These are phyloP conservation scores for Drechslera avenae DNA, from an alignment of 2,329 filamentous ascomycete species.

Conservation along the genomic window DNA sequence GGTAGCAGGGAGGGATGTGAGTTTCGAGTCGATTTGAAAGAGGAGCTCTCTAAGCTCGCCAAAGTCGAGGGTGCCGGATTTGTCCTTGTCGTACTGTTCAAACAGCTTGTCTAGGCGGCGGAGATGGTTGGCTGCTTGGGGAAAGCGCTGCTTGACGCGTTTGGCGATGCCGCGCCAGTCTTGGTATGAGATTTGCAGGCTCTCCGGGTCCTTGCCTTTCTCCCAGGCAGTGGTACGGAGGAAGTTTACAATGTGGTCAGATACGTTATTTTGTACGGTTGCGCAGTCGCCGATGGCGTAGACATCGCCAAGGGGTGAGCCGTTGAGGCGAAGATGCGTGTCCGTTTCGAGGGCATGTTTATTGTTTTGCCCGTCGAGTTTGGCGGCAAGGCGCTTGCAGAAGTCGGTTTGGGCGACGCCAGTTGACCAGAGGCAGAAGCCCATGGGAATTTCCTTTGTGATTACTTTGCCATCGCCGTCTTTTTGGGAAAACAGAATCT, in stretches of 20 bases:
- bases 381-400: constrained; percentile 74
- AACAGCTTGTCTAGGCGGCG: constrained; percentile 91
- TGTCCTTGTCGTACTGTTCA: constrained; percentile 87
- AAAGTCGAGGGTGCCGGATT: constrained; percentile 91
- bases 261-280: constrained; percentile 96
- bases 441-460: constrained; percentile 93
- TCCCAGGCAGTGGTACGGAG: constrained; percentile 89
- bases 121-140: constrained; percentile 85
- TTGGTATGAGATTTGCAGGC: constrained; percentile 80
- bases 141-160: constrained; percentile 85
- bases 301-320: constrained; percentile 88
- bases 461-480: constrained; percentile 71
- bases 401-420: constrained; percentile 87
- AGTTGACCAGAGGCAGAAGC: constrained; percentile 97
- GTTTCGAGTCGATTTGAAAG: constrained; percentile 89
- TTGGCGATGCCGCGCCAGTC: constrained; percentile 88
- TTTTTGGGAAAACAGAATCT: constrained; percentile 87
- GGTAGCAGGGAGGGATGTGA: constrained; percentile 92
- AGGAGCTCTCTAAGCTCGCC: constrained; percentile 88
- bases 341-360: constrained; percentile 92
- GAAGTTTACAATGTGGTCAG: constrained; percentile 88
- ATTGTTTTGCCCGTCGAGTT: constrained; percentile 82
- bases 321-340: constrained; percentile 85
- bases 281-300: constrained; percentile 96
- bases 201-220: constrained; percentile 85